Conservation (phyloP, 2,329 filamentous ascomycete genomes). For the Aspergillus sp. region DNA sequence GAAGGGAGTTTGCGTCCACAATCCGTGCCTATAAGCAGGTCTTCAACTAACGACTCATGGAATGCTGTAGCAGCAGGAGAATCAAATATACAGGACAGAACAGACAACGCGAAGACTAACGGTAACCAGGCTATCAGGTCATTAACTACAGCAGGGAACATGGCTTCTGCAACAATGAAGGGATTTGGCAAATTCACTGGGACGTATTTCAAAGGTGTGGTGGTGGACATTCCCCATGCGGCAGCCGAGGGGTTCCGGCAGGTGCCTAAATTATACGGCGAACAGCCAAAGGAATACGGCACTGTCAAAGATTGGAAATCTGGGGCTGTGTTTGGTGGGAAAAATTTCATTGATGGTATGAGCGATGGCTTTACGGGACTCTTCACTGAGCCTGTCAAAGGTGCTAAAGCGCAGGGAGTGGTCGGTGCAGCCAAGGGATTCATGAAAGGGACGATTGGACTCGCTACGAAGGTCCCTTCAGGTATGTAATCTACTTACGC, state of each 20-base stretch:
- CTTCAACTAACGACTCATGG: background rate
- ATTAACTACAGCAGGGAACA: slow-evolving; percentile 6
- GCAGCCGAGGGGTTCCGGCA: slow-evolving; percentile 36
- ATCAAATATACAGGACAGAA: background rate
- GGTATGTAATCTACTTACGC: slow-evolving; percentile 19
- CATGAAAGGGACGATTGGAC: slow-evolving; percentile 31
- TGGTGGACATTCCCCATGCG: slow-evolving; percentile 40
- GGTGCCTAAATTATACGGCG: slow-evolving; percentile 38
- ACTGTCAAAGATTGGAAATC: slow-evolving; percentile 35
- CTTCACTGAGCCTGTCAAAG: slow-evolving; percentile 31
- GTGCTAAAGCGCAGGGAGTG: slow-evolving; percentile 31
- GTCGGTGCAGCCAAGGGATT: slow-evolving; percentile 35
- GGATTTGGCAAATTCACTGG: slow-evolving; percentile 27
- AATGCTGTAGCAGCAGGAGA: background rate
- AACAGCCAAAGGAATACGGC: slow-evolving; percentile 33
- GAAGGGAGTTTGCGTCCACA: background rate
- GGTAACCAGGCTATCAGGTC: background rate
- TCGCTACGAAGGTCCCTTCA: slow-evolving; percentile 23
- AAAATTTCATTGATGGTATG: slow-evolving; percentile 37
- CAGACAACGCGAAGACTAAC: background rate
- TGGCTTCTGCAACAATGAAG: slow-evolving; percentile 19
- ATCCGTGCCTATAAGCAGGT: background rate
- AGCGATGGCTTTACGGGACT: slow-evolving; percentile 32
- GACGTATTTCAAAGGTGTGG: slow-evolving; percentile 30
- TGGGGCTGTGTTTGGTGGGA: slow-evolving; percentile 28